Conservation (phyloP, 1,284 basidiomycete genomes). For the Laetiporus sulphureus region DNA sequence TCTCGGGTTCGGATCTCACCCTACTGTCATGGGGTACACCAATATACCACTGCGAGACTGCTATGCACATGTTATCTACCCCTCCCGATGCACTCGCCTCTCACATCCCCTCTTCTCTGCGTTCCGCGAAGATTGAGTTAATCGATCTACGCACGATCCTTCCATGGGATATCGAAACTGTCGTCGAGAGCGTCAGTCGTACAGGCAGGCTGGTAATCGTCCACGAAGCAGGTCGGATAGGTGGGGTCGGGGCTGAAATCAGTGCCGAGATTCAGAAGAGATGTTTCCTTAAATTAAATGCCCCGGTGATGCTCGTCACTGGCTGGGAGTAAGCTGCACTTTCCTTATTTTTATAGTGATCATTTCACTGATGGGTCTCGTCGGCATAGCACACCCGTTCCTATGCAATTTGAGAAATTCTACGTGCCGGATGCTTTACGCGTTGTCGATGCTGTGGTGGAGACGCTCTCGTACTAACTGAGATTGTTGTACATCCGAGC, state of each 20-base stretch:
- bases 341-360: slow-evolving; percentile 9
- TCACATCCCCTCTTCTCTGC: slow-evolving; percentile 65
- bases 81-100: slow-evolving; percentile 64
- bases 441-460: slow-evolving; percentile 77
- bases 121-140: slow-evolving; percentile 74
- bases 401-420: slow-evolving; percentile 85
- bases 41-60: slow-evolving; percentile 84
- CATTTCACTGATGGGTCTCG: slow-evolving; percentile 10
- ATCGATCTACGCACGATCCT: slow-evolving; percentile 89
- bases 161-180: slow-evolving; percentile 81
- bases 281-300: slow-evolving; percentile 82
- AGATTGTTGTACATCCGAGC: no score
- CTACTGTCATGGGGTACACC: slow-evolving; percentile 91
- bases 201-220: slow-evolving; percentile 86
- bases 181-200: slow-evolving; percentile 76
- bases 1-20: slow-evolving; percentile 76
- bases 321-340: slow-evolving; percentile 86
- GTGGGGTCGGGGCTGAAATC: slow-evolving; percentile 84
- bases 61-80: slow-evolving; percentile 56
- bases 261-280: slow-evolving; percentile 81
- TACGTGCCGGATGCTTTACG: slow-evolving; percentile 83
- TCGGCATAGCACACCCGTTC: slow-evolving; percentile 61
- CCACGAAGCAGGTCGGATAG: slow-evolving; percentile 84
- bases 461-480: slow-evolving; percentile 75
- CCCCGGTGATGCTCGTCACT: slow-evolving; percentile 80